Percentiles rank a stretch among this genome's conserved stretches.
These are phyloP conservation scores for Apium graveolens DNA, from an alignment of 129 eudicot species.

Conservation along the genomic window DNA sequence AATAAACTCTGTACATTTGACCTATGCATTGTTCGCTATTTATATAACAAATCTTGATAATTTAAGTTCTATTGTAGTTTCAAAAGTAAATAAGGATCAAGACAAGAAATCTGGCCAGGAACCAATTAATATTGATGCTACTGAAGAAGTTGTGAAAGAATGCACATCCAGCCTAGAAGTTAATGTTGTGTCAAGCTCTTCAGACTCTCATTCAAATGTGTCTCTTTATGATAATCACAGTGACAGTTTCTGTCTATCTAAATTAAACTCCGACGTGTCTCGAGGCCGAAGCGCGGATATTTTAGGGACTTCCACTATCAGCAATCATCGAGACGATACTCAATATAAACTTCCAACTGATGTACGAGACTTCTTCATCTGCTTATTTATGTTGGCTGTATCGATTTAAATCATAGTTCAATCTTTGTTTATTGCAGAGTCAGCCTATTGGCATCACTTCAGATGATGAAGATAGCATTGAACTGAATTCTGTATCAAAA, in stretches of 20 bases:
- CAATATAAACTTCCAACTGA: constrained; percentile 16
- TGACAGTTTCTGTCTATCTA: constrained; percentile 4
- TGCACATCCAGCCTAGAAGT: constrained; percentile 24
- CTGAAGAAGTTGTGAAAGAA: constrained; percentile 25
- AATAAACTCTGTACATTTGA: not conserved
- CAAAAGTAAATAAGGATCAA: constrained; percentile 18
- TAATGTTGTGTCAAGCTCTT: constrained; percentile 27
- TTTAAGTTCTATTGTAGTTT: constrained; percentile 19
- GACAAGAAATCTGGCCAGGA: constrained; percentile 22
- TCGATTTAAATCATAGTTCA: not conserved
- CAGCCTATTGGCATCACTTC: constrained; percentile 34
- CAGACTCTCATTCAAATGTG: constrained; percentile 14
- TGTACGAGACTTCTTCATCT: constrained; percentile 21
- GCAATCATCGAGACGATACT: constrained; percentile 16
- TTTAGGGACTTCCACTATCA: constrained; percentile 18
- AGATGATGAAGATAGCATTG: constrained; percentile 35
- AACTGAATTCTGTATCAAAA: constrained; percentile 12
- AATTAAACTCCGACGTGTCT: constrained; percentile 9
- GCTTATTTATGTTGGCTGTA: not conserved
- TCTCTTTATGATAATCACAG: constrained; percentile 20
- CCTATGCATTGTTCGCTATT: not conserved
- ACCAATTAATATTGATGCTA: constrained; percentile 21
- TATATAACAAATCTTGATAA: constrained; percentile 6
- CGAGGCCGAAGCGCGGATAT: constrained; percentile 13
- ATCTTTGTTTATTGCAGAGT: constrained; percentile 31